Evolutionary conservation across 768 basidiomycete genomes (phyloP), one percentile per base, ranked within the genome.

Genomic region (Grammothele lineata): DNA sequence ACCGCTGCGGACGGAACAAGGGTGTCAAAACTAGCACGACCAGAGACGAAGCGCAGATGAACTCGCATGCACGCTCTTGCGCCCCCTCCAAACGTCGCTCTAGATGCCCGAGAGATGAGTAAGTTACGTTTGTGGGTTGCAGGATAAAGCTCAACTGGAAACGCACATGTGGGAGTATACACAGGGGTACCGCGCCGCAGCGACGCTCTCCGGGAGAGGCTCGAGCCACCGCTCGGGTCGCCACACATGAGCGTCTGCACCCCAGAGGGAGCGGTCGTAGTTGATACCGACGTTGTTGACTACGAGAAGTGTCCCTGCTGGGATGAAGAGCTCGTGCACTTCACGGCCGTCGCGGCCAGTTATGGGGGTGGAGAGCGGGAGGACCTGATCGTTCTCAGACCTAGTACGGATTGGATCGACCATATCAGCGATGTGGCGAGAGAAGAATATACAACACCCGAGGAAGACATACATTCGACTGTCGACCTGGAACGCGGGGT

Each of bases 181-280:
- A n/a, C 40, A 37, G 3, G 50, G 50, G 5, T 47, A 36, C 4
- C 33, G 45, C n/a, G 45, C 45, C 9, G 41, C 37, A 22, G 45
- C 10, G 14, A 47, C 41, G 14, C 25, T 39, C 11, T 34, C 22
- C 3, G 50, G 50, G 3, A 52, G 42, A 7, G 50, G 50, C 24
- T 26, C 12, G 15, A 52, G 38, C 50, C 50, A 52, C 8, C 50
- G 50, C 27, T 47, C 45, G 22, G 50, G 50, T 9, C 39, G 33
- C 45, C 45, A 52, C 32, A 38, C 45, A 15, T 4, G 21, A 3
- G 41, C 50, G 37, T 43, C 45, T 0, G 36, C 30, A 5, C 50
- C 50, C 50, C 50, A 52, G 27, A 43, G 22, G 2, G n/a, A 23
- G 2, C 21, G 26, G 42, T 43, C 40, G 41, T 35, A 30, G 26